Evolutionary conservation across 78 protist species (phyloP).

Genomic region (Dictyostelium discoideum): dicty_2.7 NC_007089.4:131501-132000

Average conservation of each 20-base stretch:
- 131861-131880: conserved; percentile 7
- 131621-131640: not conserved
- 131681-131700: too few relatives aligned
- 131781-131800: conserved; percentile 75
- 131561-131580: conserved; percentile 30
- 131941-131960: not conserved
- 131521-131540: conserved; percentile 74
- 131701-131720: too few relatives aligned
- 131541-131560: conserved; percentile 42
- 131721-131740: too few relatives aligned
- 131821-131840: conserved; percentile 4
- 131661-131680: not conserved
- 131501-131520: conserved; percentile 42
- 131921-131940: not conserved
- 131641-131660: not conserved
- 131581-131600: not conserved
- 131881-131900: not conserved
- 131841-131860: conserved; percentile 43
- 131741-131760: too few relatives aligned
- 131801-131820: conserved; percentile 56
- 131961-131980: not conserved
- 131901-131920: not conserved
- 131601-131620: not conserved
- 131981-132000: not conserved
- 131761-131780: conserved; percentile 19